These are phyloP conservation scores for Talaromyces amestolkiae DNA, from an alignment of 2,329 filamentous ascomycete species.

Conservation along the genomic window DNA sequence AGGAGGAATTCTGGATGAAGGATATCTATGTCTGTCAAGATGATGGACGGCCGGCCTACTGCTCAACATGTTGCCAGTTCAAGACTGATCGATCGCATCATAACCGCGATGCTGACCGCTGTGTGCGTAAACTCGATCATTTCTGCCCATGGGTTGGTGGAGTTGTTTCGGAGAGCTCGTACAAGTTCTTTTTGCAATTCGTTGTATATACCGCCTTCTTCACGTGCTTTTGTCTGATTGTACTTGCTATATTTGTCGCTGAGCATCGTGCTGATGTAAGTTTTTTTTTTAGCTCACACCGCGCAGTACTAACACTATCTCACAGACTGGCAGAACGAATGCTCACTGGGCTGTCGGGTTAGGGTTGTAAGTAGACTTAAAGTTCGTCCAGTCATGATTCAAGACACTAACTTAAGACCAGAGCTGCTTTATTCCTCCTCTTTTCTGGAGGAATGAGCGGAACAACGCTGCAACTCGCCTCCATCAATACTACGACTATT, in stretches of 20 bases:
- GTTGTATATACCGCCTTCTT: slow-evolving; percentile 69
- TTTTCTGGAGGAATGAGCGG: slow-evolving; percentile 75
- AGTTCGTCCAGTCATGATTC: slow-evolving; percentile 19
- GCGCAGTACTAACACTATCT: slow-evolving; percentile 24
- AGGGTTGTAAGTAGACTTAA: slow-evolving; percentile 51
- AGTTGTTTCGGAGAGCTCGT: slow-evolving; percentile 78
- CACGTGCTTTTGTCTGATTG: slow-evolving; percentile 62
- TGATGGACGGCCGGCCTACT: slow-evolving; percentile 84
- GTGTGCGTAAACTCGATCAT: slow-evolving; percentile 89
- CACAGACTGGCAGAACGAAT: slow-evolving; percentile 47
- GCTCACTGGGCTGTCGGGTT: slow-evolving; percentile 65
- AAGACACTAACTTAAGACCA: slow-evolving; percentile 23
- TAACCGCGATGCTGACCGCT: slow-evolving; percentile 75
- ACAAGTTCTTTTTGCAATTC: slow-evolving; percentile 93
- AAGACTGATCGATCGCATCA: slow-evolving; percentile 88
- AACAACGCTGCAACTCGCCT: slow-evolving; percentile 67
- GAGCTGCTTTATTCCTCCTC: slow-evolving; percentile 69
- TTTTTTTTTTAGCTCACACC: slow-evolving; percentile 1
- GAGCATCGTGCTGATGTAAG: slow-evolving; percentile 43
- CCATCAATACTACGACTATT: slow-evolving; percentile 78
- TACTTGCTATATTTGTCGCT: slow-evolving; percentile 63
- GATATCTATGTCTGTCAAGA: slow-evolving; percentile 80
- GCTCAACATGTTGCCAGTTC: slow-evolving; percentile 77
- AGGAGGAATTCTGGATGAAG: slow-evolving; percentile 76
- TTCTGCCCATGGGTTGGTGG: slow-evolving; percentile 97